phyloP scores from a whole-genome alignment of 805 yeast species.

The Barnettozyma wickerhamii region DNA sequence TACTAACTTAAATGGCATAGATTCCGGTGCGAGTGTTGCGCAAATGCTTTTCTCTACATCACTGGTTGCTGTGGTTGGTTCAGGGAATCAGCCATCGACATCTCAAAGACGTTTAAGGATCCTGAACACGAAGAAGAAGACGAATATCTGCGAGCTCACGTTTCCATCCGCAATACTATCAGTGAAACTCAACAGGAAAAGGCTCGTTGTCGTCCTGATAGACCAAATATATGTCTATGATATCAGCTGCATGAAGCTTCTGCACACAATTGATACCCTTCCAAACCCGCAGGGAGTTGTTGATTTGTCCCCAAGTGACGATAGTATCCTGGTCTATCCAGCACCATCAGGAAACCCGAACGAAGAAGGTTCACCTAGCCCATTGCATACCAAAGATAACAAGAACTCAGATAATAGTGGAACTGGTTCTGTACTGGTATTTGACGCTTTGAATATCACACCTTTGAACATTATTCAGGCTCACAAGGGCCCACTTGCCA shows the following conservation, averaged over 20 bases:
- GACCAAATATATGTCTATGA: constrained; percentile 89
- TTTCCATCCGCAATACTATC: constrained; percentile 74
- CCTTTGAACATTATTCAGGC: constrained; percentile 84
- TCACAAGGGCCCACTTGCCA: constrained; percentile 73
- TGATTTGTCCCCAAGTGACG: constrained; percentile 36
- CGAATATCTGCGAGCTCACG: constrained; percentile 79
- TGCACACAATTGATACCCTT: constrained; percentile 62
- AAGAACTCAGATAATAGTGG: not conserved
- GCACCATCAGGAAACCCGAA: constrained; percentile 29
- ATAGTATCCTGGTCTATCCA: constrained; percentile 52
- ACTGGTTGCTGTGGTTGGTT: constrained; percentile 76
- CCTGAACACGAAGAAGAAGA: constrained; percentile 64
- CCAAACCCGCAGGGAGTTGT: constrained; percentile 36
- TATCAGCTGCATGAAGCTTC: constrained; percentile 79
- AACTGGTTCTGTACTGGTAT: constrained; percentile 51
- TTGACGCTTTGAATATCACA: constrained; percentile 67
- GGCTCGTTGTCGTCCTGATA: constrained; percentile 70
- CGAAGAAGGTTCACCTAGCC: constrained; percentile 4
- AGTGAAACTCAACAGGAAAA: constrained; percentile 74
- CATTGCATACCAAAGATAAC: constrained; percentile 3
- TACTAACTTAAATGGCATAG: constrained; percentile 4
- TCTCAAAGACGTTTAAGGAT: constrained; percentile 61
- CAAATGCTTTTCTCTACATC: constrained; percentile 93
- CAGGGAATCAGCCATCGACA: constrained; percentile 62
- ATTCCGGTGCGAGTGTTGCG: constrained; percentile 48